Percentiles rank a stretch among this genome's conserved stretches.
These are phyloP conservation scores for Neospora caninum DNA, from an alignment of 169 alveolate species.

Conservation along the genomic window DNA sequence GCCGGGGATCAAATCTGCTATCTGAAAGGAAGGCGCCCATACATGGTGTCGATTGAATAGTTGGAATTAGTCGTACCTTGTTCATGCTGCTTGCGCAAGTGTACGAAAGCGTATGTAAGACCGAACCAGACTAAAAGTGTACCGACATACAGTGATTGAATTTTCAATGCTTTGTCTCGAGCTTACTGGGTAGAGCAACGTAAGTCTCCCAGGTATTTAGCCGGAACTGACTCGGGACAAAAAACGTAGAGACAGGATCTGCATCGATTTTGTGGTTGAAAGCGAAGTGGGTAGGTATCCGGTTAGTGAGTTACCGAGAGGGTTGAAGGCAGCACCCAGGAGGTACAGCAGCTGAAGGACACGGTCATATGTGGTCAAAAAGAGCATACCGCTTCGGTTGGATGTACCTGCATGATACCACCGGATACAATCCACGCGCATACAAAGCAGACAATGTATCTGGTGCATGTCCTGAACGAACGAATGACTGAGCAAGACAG, in stretches of 20 bases:
- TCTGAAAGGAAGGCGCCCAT: not conserved
- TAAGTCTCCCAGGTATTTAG: slow-evolving; percentile 43
- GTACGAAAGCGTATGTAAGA: slow-evolving; percentile 15
- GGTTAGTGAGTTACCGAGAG: slow-evolving; percentile 43
- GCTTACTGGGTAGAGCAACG: slow-evolving; percentile 36
- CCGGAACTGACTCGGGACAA: slow-evolving; percentile 57
- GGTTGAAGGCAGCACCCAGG: slow-evolving; percentile 52
- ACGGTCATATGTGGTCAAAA: not conserved
- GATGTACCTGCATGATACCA: slow-evolving; percentile 41
- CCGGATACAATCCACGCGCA: slow-evolving; percentile 62
- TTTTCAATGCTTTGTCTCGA: not conserved
- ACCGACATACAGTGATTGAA: not conserved
- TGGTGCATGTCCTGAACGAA: slow-evolving; percentile 32
- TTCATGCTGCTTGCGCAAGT: slow-evolving; percentile 47
- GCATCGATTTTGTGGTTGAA: not conserved
- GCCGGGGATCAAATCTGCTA: slow-evolving; percentile 1
- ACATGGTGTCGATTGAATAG: not conserved
- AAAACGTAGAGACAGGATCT: slow-evolving; percentile 60
- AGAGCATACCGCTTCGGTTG: not conserved
- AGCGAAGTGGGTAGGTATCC: not conserved
- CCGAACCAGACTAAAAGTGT: slow-evolving; percentile 25
- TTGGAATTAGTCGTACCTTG: slow-evolving; percentile 13
- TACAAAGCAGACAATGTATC: slow-evolving; percentile 33
- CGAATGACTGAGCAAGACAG: not conserved
- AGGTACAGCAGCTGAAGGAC: slow-evolving; percentile 43